phyloP scores from a whole-genome alignment of 257 asterid species.

The Echites panduratus region DNA sequence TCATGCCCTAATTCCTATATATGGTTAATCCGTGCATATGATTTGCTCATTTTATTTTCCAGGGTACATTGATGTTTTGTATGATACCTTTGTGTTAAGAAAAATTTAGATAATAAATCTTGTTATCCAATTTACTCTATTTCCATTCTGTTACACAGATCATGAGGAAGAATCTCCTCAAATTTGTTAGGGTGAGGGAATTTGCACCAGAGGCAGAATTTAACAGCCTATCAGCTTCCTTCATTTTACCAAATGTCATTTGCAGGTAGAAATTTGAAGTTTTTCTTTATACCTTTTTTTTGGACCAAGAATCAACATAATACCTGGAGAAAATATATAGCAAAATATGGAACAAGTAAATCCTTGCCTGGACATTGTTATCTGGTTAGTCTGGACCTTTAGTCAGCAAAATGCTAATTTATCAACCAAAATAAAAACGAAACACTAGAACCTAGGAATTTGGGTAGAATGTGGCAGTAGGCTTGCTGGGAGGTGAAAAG shows the following conservation, averaged over 20 bases:
- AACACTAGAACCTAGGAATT: background rate
- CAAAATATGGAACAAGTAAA: background rate
- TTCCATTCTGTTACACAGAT: slow-evolving; percentile 37
- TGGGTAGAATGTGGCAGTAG: background rate
- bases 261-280: slow-evolving; percentile 59
- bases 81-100: background rate
- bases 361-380: background rate
- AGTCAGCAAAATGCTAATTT: background rate
- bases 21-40: background rate
- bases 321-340: background rate
- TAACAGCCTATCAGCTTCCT: slow-evolving; percentile 34
- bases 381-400: background rate
- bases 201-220: slow-evolving; percentile 96
- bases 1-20: background rate
- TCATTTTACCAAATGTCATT: slow-evolving; percentile 72
- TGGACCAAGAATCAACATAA: background rate
- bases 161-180: slow-evolving; percentile 92
- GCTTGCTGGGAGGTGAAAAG: background rate
- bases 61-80: background rate
- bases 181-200: slow-evolving; percentile 74
- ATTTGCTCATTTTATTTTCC: background rate
- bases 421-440: no score
- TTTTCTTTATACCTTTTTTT: background rate
- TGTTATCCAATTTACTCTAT: background rate
- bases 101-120: background rate